Conservation (phyloP, 495 filamentous ascomycete species). For the Xylaria castorea region DNA sequence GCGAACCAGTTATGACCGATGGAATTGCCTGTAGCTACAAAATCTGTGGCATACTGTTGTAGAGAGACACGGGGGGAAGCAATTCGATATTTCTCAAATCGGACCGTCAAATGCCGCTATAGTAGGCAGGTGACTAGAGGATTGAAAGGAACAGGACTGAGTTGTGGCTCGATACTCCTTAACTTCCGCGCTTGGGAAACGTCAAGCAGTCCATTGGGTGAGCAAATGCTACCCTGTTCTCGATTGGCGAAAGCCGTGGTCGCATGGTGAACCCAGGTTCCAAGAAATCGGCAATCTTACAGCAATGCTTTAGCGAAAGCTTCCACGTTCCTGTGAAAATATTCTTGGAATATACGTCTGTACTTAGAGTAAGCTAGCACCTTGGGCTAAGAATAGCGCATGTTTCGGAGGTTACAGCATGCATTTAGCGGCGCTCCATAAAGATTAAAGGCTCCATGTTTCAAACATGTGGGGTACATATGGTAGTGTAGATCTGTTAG, state of each 20-base stretch:
- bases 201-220: not conserved
- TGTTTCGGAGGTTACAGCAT: not conserved
- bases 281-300: not conserved
- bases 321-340: not conserved
- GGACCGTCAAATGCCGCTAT: not conserved
- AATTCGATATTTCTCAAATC: not conserved
- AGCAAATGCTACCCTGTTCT: not conserved
- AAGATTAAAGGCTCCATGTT: not conserved
- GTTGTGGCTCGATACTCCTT: not conserved
- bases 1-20: not conserved
- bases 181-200: not conserved
- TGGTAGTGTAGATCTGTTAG: not conserved
- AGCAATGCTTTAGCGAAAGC: not conserved
- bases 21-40: not conserved
- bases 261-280: not conserved
- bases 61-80: not conserved
- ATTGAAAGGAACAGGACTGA: not conserved
- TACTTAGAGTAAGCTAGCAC: not conserved
- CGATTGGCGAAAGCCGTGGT: not conserved
- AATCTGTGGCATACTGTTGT: not conserved
- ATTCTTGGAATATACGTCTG: not conserved
- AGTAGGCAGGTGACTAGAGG: not conserved
- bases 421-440: not conserved
- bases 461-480: slow-evolving; percentile 9
- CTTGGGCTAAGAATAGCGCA: not conserved